Base-by-base conservation (phyloP, 495 filamentous ascomycete genomes). In the Talaromyces adpressus region DNA sequence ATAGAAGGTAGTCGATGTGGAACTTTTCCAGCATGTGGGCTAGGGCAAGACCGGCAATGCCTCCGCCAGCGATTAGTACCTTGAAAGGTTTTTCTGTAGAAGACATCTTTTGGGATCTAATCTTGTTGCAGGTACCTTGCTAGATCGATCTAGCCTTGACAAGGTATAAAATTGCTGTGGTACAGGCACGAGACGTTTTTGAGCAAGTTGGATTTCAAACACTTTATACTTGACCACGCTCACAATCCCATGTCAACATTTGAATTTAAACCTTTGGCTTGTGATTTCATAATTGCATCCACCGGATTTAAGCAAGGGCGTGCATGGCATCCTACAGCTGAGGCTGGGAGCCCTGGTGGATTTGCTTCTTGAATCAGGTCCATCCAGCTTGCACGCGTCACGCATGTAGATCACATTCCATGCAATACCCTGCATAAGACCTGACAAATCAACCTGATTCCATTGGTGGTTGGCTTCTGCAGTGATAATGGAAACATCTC, bases 41-140 rank as follows among this genome's bases (percentile, higher is more conserved):
- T 30, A 69, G 29, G 8, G 41, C 57, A 16, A 69, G 63, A 9
- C 83, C 84, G 2, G 81, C 79, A 0, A 81, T 83, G 45, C n/a
- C 45, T 20, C 45, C 45, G 8, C 45, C 7, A 8, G 45, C n/a
- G 11, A 49, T 49, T 22, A 49, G n/a, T 49, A 49, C 8, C 4
- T 49, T 49, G 45, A 49, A 49, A 49, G 45, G 11, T 20, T 20
- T 49, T 20, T 20, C 45, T 20, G 45, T 20, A 1, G 45, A 49
- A 20, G 45, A 49, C 45, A 47, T 47, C 0, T 49, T 49, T 20
- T 8, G 11, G 18, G 45, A 3, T 20, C 8, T 6, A 7, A 9
- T 18, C 0, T 9, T 9, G 16, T 49, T 6, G 18, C 8, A 49
- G 45, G 18, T 49, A 22, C 18, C 45, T 20, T 41, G 36, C 1